These are phyloP conservation scores for Coniophora puteana DNA, from an alignment of 1,284 basidiomycete genomes.

Conservation along the genomic window DNA sequence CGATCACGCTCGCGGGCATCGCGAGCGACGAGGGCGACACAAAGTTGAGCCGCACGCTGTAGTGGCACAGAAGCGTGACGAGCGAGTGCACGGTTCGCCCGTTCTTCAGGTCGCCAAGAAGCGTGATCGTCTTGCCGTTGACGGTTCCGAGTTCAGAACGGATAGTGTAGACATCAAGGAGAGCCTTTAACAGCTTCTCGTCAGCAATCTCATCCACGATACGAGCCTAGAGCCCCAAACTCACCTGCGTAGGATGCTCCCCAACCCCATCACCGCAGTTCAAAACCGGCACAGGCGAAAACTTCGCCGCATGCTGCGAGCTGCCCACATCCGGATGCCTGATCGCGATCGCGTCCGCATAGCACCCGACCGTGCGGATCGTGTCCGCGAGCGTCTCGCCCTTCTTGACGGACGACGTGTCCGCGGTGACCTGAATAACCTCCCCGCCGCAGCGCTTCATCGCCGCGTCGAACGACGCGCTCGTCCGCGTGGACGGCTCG, in stretches of 20 bases:
- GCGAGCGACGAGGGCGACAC: slow-evolving; percentile 88
- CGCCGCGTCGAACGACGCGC: slow-evolving; percentile 96
- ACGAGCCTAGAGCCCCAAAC: slow-evolving; percentile 14
- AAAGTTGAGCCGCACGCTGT: slow-evolving; percentile 95
- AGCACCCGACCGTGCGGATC: slow-evolving; percentile 92
- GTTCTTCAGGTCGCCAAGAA: slow-evolving; percentile 97
- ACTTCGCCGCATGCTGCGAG: slow-evolving; percentile 89
- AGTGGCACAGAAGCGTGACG: slow-evolving; percentile 89
- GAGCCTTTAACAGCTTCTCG: slow-evolving; percentile 46
- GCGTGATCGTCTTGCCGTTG: slow-evolving; percentile 92
- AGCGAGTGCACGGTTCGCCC: slow-evolving; percentile 97
- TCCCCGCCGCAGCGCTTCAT: slow-evolving; percentile 98
- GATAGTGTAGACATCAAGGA: slow-evolving; percentile 96
- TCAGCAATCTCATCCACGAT: not conserved
- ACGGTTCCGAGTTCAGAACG: slow-evolving; percentile 98
- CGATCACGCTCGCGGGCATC: slow-evolving; percentile 89
- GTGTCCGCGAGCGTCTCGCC: slow-evolving; percentile 96
- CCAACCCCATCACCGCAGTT: slow-evolving; percentile 98
- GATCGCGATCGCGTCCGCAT: slow-evolving; percentile 93
- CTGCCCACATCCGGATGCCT: slow-evolving; percentile 94
- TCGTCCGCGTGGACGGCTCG: slow-evolving; percentile 96
- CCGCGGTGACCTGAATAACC: slow-evolving; percentile 82
- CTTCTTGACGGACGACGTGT: slow-evolving; percentile 88
- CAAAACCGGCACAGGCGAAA: slow-evolving; percentile 91
- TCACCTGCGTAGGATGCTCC: slow-evolving; percentile 94